These are phyloP conservation scores for Pestalotiopsis fici DNA, from an alignment of 2,329 filamentous ascomycete species.

Conservation along the genomic window DNA sequence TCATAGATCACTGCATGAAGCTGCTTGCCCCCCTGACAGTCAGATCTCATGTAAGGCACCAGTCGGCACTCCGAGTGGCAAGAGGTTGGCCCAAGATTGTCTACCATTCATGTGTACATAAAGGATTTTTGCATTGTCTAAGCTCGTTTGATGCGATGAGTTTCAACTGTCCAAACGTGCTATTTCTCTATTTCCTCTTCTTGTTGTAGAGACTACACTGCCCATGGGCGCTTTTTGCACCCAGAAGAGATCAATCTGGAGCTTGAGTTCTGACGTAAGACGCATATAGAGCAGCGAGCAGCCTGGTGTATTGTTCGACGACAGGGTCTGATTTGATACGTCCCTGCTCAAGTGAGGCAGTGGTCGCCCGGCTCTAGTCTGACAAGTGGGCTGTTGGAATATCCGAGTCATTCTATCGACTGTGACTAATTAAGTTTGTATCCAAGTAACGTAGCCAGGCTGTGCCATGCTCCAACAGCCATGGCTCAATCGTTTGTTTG, in stretches of 20 bases:
- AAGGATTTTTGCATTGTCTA: neutral
- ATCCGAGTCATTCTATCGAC: slow-evolving; percentile 13
- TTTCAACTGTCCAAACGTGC: neutral
- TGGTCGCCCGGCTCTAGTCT: slow-evolving; percentile 20
- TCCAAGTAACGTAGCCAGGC: neutral
- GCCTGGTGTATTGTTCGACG: neutral
- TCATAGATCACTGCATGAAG: neutral
- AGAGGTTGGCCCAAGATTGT: neutral
- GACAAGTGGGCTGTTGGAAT: slow-evolving; percentile 12
- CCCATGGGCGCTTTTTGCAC: neutral
- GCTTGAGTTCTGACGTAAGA: neutral
- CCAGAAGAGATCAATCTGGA: neutral
- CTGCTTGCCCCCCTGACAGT: neutral
- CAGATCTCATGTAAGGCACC: neutral
- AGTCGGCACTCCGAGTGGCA: neutral
- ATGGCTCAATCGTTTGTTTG: neutral
- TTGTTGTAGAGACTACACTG: neutral
- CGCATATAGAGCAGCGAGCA: neutral
- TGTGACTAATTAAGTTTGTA: neutral
- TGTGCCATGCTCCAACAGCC: neutral
- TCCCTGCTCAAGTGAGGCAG: slow-evolving; percentile 14
- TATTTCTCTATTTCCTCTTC: neutral
- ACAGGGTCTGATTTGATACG: slow-evolving; percentile 11
- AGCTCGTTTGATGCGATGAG: neutral
- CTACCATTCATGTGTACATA: neutral